Percentiles rank a stretch among this genome's conserved stretches.
These are phyloP conservation scores for Fusarium sororula DNA, from an alignment of 2,329 filamentous ascomycete species.

Conservation along the genomic window DNA sequence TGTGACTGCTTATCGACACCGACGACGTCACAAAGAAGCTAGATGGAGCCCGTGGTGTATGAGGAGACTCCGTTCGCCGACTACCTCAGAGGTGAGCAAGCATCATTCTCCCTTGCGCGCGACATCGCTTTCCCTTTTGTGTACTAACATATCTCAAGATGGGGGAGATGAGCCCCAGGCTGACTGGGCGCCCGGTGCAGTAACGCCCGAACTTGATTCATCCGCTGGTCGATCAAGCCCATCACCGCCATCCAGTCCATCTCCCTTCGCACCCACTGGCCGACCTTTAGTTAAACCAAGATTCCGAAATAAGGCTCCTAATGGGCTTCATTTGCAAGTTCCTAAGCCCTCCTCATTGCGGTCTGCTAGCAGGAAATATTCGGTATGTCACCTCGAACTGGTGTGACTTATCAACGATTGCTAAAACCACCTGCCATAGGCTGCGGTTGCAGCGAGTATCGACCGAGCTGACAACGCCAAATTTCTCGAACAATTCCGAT, in stretches of 20 bases:
- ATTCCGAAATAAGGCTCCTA: conserved; percentile 60
- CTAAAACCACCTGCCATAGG: conserved; percentile 53
- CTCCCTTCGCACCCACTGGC: conserved; percentile 65
- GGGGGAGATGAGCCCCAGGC: conserved; percentile 57
- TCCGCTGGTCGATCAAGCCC: conserved; percentile 51
- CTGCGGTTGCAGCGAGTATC: conserved; percentile 75
- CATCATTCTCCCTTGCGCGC: background rate
- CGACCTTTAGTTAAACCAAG: conserved; percentile 63
- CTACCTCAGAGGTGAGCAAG: conserved; percentile 80
- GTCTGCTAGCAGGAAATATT: conserved; percentile 60
- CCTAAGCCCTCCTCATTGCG: conserved; percentile 51
- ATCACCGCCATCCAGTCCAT: conserved; percentile 59
- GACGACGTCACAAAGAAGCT: conserved; percentile 43
- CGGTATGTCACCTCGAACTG: conserved; percentile 51
- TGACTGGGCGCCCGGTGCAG: conserved; percentile 57
- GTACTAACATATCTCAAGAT: conserved; percentile 46
- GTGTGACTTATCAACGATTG: background rate
- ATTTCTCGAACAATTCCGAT: conserved; percentile 92
- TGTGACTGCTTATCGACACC: conserved; percentile 39
- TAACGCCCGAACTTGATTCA: conserved; percentile 46
- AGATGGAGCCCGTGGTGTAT: conserved; percentile 86
- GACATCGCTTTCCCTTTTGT: background rate
- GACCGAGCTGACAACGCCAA: conserved; percentile 81
- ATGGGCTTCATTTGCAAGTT: conserved; percentile 55
- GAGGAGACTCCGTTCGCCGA: conserved; percentile 88